Evolutionary conservation across 768 basidiomycete genomes (phyloP).

Genomic region (Termitomyces sp.): DNA sequence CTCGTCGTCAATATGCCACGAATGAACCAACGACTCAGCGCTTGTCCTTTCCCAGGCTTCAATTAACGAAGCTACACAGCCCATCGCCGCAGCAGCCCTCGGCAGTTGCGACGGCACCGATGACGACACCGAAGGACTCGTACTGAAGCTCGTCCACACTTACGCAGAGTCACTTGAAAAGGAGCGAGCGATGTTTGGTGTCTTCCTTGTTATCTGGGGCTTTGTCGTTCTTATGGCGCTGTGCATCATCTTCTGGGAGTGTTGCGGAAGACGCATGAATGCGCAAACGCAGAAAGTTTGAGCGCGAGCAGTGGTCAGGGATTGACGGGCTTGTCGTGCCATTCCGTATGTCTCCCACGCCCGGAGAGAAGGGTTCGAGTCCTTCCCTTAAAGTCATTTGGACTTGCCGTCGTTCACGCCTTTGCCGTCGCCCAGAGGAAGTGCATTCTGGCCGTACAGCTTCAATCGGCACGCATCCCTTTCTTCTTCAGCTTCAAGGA

Average conservation of each 20-base stretch:
- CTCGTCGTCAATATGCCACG: conserved; percentile 75
- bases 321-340: conserved; percentile 38
- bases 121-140: conserved; percentile 43
- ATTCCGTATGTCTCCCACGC: conserved; percentile 16
- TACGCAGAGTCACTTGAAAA: conserved; percentile 72
- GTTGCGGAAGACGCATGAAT: conserved; percentile 44
- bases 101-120: conserved; percentile 44
- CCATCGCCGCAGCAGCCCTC: conserved; percentile 81
- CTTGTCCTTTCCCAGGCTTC: conserved; percentile 70
- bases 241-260: conserved; percentile 64
- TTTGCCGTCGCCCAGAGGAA: conserved; percentile 34
- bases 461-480: conserved; percentile 17
- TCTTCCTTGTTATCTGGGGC: conserved; percentile 83
- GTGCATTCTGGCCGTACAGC: conserved; percentile 30
- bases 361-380: conserved; percentile 12
- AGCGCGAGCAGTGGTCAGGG: conserved; percentile 43
- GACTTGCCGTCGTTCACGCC: conserved; percentile 46
- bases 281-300: conserved; percentile 43
- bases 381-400: conserved; percentile 10
- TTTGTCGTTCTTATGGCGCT: conserved; percentile 80
- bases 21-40: conserved; percentile 64
- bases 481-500: conserved; percentile 19
- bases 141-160: conserved; percentile 65
- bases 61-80: conserved; percentile 69
- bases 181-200: conserved; percentile 76